Evolutionary conservation across 495 filamentous ascomycete genomes (phyloP), one percentile per base, ranked within the genome.

Genomic region (Durotheca rogersii): DNA sequence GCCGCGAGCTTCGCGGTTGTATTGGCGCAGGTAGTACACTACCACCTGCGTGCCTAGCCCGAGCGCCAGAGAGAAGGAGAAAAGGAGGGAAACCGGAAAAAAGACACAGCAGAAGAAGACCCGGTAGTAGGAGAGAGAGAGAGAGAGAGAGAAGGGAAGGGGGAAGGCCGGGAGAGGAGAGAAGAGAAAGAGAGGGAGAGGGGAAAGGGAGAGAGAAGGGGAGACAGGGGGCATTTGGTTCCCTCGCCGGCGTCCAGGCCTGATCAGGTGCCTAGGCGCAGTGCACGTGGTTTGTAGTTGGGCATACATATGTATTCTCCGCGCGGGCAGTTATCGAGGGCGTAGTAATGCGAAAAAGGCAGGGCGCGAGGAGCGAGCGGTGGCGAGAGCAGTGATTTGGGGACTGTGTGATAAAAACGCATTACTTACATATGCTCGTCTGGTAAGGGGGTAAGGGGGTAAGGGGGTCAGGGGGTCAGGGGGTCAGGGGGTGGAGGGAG

Each of bases 291-390:
- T 46, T 50, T 25, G 30, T 45, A 41, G 49, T 58, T 49, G 50
- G 56, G 56, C 56, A 58, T 52, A 52, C 55, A 58, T 53, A 52
- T 27, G 33, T 30, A 29, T 41, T n/a, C n/a, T n/a, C n/a, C n/a
- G n/a, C n/a, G n/a, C n/a, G n/a, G n/a, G n/a, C n/a, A n/a, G n/a
- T n/a, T n/a, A n/a, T n/a, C n/a, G n/a, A n/a, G n/a, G n/a, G n/a
- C n/a, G n/a, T n/a, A n/a, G n/a, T n/a, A n/a, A n/a, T n/a, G n/a
- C n/a, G n/a, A n/a, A n/a, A n/a, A n/a, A 9, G 23, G 23, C 23
- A 27, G 23, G 23, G 23, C 4, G 23, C 23, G 23, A 27, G 23
- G 23, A 27, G 23, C 23, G 4, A 9, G 23, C 4, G 23, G 23
- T 4, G 23, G 4, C 23, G 23, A 27, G 23, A 27, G 23, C 23